These are phyloP conservation scores for Boletus tomentosulus DNA, from an alignment of 768 basidiomycete genomes.

Conservation along the genomic window DNA sequence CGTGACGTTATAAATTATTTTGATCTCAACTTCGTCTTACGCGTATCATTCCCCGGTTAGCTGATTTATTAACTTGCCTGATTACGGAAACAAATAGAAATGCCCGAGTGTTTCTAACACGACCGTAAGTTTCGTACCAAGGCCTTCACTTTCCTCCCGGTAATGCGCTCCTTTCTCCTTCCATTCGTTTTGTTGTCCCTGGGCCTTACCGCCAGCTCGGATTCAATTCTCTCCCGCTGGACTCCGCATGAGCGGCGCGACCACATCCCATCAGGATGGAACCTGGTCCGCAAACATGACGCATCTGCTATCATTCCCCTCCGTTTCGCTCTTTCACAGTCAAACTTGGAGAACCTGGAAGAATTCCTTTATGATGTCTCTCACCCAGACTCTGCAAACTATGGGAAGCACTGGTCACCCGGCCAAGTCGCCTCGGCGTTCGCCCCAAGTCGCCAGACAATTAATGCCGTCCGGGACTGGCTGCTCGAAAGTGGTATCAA, in stretches of 20 bases:
- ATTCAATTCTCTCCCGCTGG: constrained; percentile 6
- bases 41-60: background rate
- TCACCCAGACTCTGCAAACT: constrained; percentile 40
- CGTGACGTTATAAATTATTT: background rate
- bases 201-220: constrained; percentile 8
- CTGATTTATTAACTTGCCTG: background rate
- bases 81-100: background rate
- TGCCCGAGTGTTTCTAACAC: too few relatives aligned
- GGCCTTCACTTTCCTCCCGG: background rate
- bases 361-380: constrained; percentile 40
- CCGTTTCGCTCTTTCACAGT: constrained; percentile 43
- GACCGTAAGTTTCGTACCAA: too few relatives aligned
- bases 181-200: constrained; percentile 22
- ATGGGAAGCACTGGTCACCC: constrained; percentile 45
- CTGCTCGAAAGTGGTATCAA: constrained; percentile 35
- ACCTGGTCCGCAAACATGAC: constrained; percentile 25
- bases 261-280: constrained; percentile 38
- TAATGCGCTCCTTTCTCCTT: constrained; percentile 21
- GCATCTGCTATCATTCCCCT: constrained; percentile 36
- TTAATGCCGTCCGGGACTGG: constrained; percentile 39
- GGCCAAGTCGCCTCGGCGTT: constrained; percentile 38
- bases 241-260: constrained; percentile 27
- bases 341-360: constrained; percentile 38
- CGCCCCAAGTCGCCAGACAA: constrained; percentile 35
- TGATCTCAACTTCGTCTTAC: background rate